A percentile compares a stretch with the other conserved stretches of the same genome.
phyloP scores from a whole-genome alignment of 208 protist species.

The Trypanosoma avium region DNA sequence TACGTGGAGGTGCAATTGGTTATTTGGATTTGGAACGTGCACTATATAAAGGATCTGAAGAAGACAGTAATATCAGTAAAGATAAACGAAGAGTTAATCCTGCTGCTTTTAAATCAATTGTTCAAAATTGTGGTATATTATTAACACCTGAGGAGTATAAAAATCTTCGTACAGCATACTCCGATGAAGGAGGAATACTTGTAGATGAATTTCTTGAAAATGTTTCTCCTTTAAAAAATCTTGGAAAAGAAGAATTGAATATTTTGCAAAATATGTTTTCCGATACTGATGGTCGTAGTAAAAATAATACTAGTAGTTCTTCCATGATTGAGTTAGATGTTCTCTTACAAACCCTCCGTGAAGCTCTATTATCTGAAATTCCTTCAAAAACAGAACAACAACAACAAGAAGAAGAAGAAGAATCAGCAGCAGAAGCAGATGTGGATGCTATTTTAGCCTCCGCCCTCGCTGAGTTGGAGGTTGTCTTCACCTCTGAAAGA shows the following conservation, averaged over 20 bases:
- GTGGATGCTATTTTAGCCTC: neutral
- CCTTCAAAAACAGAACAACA: too few species aligned
- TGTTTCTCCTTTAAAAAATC: slow-evolving; percentile 26
- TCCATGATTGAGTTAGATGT: too few species aligned
- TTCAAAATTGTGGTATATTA: slow-evolving; percentile 57
- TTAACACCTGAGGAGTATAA: slow-evolving; percentile 54
- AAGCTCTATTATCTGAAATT: slow-evolving; percentile 5
- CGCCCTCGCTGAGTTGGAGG: slow-evolving; percentile 12
- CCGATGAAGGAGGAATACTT: slow-evolving; percentile 77
- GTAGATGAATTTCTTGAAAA: slow-evolving; percentile 42
- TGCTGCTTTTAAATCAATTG: slow-evolving; percentile 61
- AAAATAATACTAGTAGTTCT: too few species aligned
- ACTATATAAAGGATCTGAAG: slow-evolving; percentile 34
- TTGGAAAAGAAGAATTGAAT: neutral
- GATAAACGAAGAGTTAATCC: slow-evolving; percentile 57
- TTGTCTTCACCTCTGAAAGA: slow-evolving; percentile 37
- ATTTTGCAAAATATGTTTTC: slow-evolving; percentile 14
- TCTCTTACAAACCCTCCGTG: slow-evolving; percentile 1
- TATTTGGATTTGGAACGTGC: slow-evolving; percentile 50
- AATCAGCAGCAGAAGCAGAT: neutral
- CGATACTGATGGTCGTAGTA: neutral
- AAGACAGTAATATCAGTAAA: slow-evolving; percentile 10
- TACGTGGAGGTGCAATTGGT: slow-evolving; percentile 62
- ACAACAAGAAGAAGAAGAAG: neutral
- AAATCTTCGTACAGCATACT: slow-evolving; percentile 53